Evolutionary conservation across 2,329 filamentous ascomycete genomes (phyloP).

Genomic region (Cordyceps cateniannulata): DNA sequence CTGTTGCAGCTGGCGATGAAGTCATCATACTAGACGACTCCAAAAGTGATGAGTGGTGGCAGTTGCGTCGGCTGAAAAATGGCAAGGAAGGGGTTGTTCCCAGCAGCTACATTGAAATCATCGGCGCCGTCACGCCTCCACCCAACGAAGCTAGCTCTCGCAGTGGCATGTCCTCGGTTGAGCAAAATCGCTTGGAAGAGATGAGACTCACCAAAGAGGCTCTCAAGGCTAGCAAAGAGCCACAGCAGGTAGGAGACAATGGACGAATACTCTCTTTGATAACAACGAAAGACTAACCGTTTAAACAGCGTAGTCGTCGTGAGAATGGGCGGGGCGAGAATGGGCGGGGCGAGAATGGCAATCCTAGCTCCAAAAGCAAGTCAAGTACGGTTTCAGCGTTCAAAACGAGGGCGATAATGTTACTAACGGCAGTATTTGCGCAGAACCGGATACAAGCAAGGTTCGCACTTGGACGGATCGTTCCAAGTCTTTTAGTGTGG

Average conservation of each 20-base stretch:
- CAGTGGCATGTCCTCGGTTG: slow-evolving; percentile 56
- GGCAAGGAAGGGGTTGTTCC: slow-evolving; percentile 94
- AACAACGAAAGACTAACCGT: slow-evolving; percentile 45
- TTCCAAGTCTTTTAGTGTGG: slow-evolving; percentile 92
- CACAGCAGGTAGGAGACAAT: slow-evolving; percentile 58
- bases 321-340: slow-evolving; percentile 64
- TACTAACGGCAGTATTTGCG: slow-evolving; percentile 11
- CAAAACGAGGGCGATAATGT: neutral
- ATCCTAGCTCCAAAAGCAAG: slow-evolving; percentile 50
- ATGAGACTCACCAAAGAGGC: slow-evolving; percentile 77
- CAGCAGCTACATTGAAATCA: slow-evolving; percentile 91
- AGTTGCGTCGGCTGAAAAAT: slow-evolving; percentile 82
- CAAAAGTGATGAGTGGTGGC: slow-evolving; percentile 98
- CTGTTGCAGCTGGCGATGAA: slow-evolving; percentile 82
- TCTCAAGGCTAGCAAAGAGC: slow-evolving; percentile 54
- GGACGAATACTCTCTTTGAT: slow-evolving; percentile 36
- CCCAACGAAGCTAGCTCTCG: slow-evolving; percentile 44
- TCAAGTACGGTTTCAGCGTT: slow-evolving; percentile 54
- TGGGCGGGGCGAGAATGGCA: slow-evolving; percentile 49
- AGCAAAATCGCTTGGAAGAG: slow-evolving; percentile 75
- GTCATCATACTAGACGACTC: slow-evolving; percentile 83
- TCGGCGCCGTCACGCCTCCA: slow-evolving; percentile 54
- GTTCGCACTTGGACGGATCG: slow-evolving; percentile 92
- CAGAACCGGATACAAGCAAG: slow-evolving; percentile 77
- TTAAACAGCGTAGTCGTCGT: slow-evolving; percentile 64